Evolutionary conservation across 371 early-diverging fungal genomes (phyloP).

Genomic region (Apophysomyces elegans): DNA sequence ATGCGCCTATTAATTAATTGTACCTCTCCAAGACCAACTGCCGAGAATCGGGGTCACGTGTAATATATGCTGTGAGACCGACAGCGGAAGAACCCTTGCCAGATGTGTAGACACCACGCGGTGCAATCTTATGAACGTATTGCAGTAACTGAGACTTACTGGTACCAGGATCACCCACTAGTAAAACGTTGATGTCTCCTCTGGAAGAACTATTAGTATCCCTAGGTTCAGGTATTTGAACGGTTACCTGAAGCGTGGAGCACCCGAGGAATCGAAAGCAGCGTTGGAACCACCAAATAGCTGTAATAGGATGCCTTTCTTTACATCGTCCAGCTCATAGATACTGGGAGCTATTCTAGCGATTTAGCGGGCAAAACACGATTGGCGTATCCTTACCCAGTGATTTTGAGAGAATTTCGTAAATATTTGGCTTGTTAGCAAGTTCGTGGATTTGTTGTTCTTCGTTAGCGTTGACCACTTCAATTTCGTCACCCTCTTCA

Average conservation of each 20-base stretch:
- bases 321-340: slow-evolving; percentile 97
- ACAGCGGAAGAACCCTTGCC: slow-evolving; percentile 99
- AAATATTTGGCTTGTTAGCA: slow-evolving; percentile 69
- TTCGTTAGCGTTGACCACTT: slow-evolving; percentile 60
- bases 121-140: slow-evolving; percentile 96
- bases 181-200: slow-evolving; percentile 97
- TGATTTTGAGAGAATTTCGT: slow-evolving; percentile 82
- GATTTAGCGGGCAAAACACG: neutral
- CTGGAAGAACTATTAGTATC: slow-evolving; percentile 35
- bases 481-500: slow-evolving; percentile 71
- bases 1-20: neutral
- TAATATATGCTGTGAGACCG: slow-evolving; percentile 99
- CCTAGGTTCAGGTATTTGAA: neutral
- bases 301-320: slow-evolving; percentile 97
- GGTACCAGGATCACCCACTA: slow-evolving; percentile 99
- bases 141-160: slow-evolving; percentile 97
- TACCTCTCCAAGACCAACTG: slow-evolving; percentile 96
- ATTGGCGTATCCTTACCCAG: slow-evolving; percentile 47
- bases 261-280: slow-evolving; percentile 68
- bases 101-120: slow-evolving; percentile 98
- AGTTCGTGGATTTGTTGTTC: slow-evolving; percentile 68
- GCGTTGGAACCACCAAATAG: slow-evolving; percentile 98
- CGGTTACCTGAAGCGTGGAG: slow-evolving; percentile 63
- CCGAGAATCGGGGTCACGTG: slow-evolving; percentile 96
- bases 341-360: slow-evolving; percentile 83